Evolutionary conservation across 2,329 filamentous ascomycete species (phyloP), one percentile per base, ranked within the genome.

Genomic region (Colletotrichum coccodes): DNA sequence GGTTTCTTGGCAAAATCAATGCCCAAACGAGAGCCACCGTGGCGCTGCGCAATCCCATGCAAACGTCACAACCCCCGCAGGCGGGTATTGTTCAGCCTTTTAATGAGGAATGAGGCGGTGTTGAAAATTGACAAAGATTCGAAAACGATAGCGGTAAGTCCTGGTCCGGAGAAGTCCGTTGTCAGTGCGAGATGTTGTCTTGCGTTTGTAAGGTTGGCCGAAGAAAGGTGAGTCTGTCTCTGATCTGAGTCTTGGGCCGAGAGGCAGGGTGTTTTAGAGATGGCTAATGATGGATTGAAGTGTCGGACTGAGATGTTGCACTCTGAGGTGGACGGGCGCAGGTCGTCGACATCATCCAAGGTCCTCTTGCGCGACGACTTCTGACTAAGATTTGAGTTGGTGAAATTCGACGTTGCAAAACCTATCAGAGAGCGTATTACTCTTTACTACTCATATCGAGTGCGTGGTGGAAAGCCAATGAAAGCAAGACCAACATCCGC

Each of bases 221-320:
- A 63, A 58, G 42, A 46, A 44, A 26, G 18, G 9, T 52, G 50
- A 57, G 44, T 52, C 28, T 26, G 59, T 57, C 64, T 67, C 42
- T 28, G 59, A 67, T 44, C 42, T 16, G 44, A 34, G 49, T 49
- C 47, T 38, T 56, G 34, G 53, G 34, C 5, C 26, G 50, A 36
- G 6, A 54, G 32, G 21, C n/a, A 16, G 32, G 21, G 21, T 36
- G 16, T 44, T 30, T 50, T 16, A 16, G 47, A 26, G 16, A 40
- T n/a, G 52, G 52, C 18, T 26, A 5, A 46, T 32, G 40, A 49
- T 36, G 14, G 28, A 18, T 50, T 52, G 38, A 23, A 28, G 28
- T 32, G 56, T 57, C 47, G 52, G 38, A 56, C 49, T 52, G 60
- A 52, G 44, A 36, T 28, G 26, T 49, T 30, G 49, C 49, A 49